These are phyloP conservation scores for Exophiala viscosa DNA, from an alignment of 2,329 filamentous ascomycete species.

Conservation along the genomic window DNA sequence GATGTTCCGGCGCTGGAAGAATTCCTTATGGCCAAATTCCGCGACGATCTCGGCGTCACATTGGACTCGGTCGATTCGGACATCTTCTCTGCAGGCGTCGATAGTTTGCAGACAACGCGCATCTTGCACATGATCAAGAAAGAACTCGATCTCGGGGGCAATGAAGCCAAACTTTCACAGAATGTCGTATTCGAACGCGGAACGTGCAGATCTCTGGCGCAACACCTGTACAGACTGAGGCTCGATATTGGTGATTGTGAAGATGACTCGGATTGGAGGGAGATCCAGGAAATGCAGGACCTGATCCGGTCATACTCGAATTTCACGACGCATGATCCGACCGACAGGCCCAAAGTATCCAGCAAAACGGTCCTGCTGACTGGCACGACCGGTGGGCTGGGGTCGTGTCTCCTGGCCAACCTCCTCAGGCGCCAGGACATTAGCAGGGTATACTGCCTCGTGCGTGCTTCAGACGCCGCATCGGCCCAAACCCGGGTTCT, in stretches of 20 bases:
- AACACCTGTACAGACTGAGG: constrained; percentile 33
- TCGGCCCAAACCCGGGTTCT: constrained; percentile 45
- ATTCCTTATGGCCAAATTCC: constrained; percentile 15
- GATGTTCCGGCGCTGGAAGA: constrained; percentile 11
- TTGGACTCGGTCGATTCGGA: constrained; percentile 11
- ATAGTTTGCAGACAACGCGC: constrained; percentile 17
- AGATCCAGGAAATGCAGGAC: constrained; percentile 42
- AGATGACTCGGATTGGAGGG: constrained; percentile 30
- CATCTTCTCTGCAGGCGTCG: constrained; percentile 21
- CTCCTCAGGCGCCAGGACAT: constrained; percentile 38
- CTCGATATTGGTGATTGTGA: constrained; percentile 11
- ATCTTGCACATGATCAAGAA: constrained; percentile 44
- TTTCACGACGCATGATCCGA: constrained; percentile 10
- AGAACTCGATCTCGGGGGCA: constrained; percentile 14
- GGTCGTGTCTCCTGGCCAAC: constrained; percentile 53
- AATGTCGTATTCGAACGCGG: constrained; percentile 60
- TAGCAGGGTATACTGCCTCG: constrained; percentile 52
- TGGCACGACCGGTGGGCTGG: constrained; percentile 63
- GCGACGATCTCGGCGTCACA: constrained; percentile 1
- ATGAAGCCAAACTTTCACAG: constrained; percentile 41
- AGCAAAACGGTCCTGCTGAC: constrained; percentile 43
- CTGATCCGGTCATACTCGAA: constrained; percentile 42
- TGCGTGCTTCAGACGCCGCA: constrained; percentile 45
- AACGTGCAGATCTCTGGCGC: constrained; percentile 43
- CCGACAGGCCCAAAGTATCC: background rate